Conservation (phyloP, 306 rosid species). For the Glycine tomentella region DNA sequence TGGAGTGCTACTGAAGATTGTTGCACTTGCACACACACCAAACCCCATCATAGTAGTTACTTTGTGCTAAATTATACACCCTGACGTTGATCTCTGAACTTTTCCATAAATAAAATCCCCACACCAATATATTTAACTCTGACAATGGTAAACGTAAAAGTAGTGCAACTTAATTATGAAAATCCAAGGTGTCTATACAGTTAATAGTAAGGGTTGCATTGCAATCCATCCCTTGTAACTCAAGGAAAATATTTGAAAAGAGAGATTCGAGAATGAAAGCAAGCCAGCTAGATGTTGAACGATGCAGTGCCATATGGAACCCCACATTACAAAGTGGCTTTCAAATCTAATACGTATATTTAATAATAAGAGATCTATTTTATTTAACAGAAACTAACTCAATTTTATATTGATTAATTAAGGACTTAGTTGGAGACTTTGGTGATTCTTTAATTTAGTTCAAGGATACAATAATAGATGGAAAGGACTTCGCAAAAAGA, state of each 20-base stretch:
- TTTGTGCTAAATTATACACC: conserved; percentile 10
- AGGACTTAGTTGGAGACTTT: conserved; percentile 24
- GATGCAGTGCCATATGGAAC: too few relatives aligned
- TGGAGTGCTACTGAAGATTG: conserved; percentile 37
- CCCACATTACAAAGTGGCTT: conserved; percentile 32
- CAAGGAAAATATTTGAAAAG: conserved; percentile 48
- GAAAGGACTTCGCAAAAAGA: not conserved
- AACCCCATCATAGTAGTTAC: conserved; percentile 34
- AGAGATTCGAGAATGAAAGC: conserved; percentile 47
- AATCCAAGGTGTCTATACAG: not conserved
- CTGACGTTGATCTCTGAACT: conserved; percentile 3
- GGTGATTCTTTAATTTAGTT: conserved; percentile 12
- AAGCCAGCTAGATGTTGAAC: conserved; percentile 54
- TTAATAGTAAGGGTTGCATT: not conserved
- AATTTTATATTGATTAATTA: not conserved
- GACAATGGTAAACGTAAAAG: not conserved
- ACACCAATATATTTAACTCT: not conserved
- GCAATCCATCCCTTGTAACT: conserved; percentile 40
- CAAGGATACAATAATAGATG: not conserved
- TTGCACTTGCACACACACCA: conserved; percentile 16
- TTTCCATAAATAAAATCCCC: not conserved
- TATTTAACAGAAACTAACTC: not conserved
- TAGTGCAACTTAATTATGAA: conserved; percentile 5
- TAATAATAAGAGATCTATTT: not conserved
- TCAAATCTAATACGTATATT: not conserved